phyloP scores from a whole-genome alignment of 192 early-diverging fungal genomes.

The Pilaira anomala region DNA sequence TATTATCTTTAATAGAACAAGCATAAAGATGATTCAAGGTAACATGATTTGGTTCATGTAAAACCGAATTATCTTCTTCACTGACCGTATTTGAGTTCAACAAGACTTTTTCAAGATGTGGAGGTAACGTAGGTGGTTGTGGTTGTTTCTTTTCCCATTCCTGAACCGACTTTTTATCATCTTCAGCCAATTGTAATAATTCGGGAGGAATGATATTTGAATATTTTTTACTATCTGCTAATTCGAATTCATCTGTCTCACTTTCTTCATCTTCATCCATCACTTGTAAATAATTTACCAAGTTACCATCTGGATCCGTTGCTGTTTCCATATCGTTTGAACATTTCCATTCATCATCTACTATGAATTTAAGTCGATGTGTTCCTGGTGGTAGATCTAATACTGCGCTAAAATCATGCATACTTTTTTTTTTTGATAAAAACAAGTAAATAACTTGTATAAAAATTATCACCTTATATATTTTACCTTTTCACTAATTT shows the following conservation, averaged over 20 bases:
- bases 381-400: conserved; percentile 91
- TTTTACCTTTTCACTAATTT: conserved; percentile 60
- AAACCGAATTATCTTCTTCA: conserved; percentile 72
- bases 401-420: conserved; percentile 74
- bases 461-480: neutral
- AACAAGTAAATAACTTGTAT: neutral
- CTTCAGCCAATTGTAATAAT: conserved; percentile 21
- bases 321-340: conserved; percentile 86
- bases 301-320: conserved; percentile 90
- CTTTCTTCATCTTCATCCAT: conserved; percentile 67
- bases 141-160: conserved; percentile 20
- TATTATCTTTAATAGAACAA: conserved; percentile 91
- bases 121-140: conserved; percentile 85
- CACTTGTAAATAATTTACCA: conserved; percentile 94
- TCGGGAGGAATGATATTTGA: conserved; percentile 34
- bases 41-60: conserved; percentile 91
- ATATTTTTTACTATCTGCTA: conserved; percentile 31
- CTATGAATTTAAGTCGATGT: conserved; percentile 96
- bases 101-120: conserved; percentile 90
- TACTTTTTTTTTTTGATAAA: conserved; percentile 38
- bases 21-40: conserved; percentile 95
- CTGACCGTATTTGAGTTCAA: conserved; percentile 70
- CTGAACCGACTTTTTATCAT: neutral
- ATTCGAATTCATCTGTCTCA: conserved; percentile 19
- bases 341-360: conserved; percentile 98